Base-by-base conservation (phyloP, 768 basidiomycete genomes). In the Tephrocybe rancida region DNA sequence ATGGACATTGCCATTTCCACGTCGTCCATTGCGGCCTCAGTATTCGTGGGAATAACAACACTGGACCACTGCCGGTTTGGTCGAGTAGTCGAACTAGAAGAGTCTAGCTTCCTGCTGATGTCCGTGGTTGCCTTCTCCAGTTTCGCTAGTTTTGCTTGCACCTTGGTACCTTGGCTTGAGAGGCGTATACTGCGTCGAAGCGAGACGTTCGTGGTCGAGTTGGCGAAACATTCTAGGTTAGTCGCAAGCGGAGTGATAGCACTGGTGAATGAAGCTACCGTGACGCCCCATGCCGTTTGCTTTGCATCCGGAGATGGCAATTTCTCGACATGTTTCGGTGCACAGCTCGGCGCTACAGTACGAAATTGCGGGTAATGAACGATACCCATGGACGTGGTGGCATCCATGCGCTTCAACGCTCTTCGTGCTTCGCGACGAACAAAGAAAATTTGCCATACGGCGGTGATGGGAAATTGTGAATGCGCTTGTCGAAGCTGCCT, bases 361-460 rank as follows among this genome's bases (percentile, higher is more conserved):
- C 30, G 7, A n/a, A n/a, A n/a, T n/a, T n/a, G n/a, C n/a, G n/a
- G 30, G 7, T 32, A 13, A 32, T 13, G 13, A 13, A 44, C 42
- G 42, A 44, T 18, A 44, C 25, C 10, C 14, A 18, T 10, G 22
- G 25, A 25, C 24, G 14, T 24, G 22, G 19, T 4, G 10, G 24
- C 43, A 22, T 32, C 38, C 48, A 56, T 51, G 24, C 21, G 14
- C 25, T 37, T 43, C n/a, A 56, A 27, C 2, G 39, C 19, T 5
- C 35, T 11, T 35, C 38, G 26, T 24, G 49, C 45, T 38, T 43
- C 44, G 10, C 19, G 19, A 19, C 26, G 21, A 10, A 45, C 25
- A 25, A 29, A 44, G 25, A 46, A 56, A 2, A 52, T 51, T n/a
- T 56, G 49, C 55, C 55, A 56, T n/a, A 52, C 26, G 5, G 50